Base-by-base conservation (phyloP, 495 filamentous ascomycete genomes). In the Neurospora intermedia region DNA sequence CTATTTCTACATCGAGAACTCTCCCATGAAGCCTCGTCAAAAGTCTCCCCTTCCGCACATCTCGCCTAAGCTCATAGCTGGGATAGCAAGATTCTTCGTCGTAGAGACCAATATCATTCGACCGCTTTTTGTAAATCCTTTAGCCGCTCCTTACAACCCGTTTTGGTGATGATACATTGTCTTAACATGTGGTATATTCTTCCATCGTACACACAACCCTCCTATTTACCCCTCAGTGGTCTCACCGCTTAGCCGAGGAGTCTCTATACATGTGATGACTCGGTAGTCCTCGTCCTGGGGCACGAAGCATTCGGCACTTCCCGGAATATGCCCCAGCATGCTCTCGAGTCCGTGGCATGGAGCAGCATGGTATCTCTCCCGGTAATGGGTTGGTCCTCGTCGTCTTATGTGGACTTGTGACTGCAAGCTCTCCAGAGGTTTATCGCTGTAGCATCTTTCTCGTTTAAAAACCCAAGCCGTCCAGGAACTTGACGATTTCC, bases 401-500 rank as follows among this genome's bases (percentile, higher is more conserved):
- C 3, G 11, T 23, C 20, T 23, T 13, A 54, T 13, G 43, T 46
- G 3, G 43, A n/a, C 43, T 1, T 9, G 20, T 54, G 46, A 20
- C 46, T 13, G 20, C 2, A 54, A 0, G 46, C 20, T 70, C 18
- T 31, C 20, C 40, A 70, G 62, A 54, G 72, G 62, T 69, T 7
- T 35, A 70, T 73, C 46, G 18, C 8, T 23, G 20, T 13, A 23
- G 9, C n/a, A 54, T 54, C 1, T 54, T 54, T 5, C 10, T 54
- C 9, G 46, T 27, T 45, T 41, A 74, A 18, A 75, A 69, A n/a
- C 73, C 73, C 41, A 43, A 38, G 39, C 40, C 35, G 6, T 69
- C 11, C 3, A 77, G 70, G 71, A 73, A 77, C 39, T 69, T 72
- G 6, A 27, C 18, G 7, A 77, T 43, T 13, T 72, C 45, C 1